These are phyloP conservation scores for Silene vulgaris DNA, from an alignment of 179 eudicot genomes.

Conservation along the genomic window DNA sequence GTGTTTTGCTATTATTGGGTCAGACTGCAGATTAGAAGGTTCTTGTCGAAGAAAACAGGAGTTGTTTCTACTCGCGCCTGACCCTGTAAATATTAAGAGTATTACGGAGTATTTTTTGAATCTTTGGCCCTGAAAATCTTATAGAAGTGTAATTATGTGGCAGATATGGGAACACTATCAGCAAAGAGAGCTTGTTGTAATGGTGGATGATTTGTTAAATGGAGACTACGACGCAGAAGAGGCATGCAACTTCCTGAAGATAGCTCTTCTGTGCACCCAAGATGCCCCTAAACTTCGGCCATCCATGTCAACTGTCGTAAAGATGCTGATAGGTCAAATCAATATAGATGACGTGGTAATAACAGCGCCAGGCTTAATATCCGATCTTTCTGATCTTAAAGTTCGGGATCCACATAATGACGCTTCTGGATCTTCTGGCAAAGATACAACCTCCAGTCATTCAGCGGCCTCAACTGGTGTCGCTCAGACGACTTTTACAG, in stretches of 20 bases:
- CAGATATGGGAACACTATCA: slow-evolving; percentile 59
- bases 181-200: slow-evolving; percentile 30
- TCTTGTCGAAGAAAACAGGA: background rate
- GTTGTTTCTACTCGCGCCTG: background rate
- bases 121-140: background rate
- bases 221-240: slow-evolving; percentile 48
- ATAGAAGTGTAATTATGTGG: slow-evolving; percentile 9
- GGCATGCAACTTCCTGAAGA: slow-evolving; percentile 54
- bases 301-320: slow-evolving; percentile 54
- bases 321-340: slow-evolving; percentile 49
- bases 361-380: slow-evolving; percentile 54
- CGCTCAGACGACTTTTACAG: slow-evolving; percentile 41
- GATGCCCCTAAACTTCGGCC: slow-evolving; percentile 65
- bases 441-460: slow-evolving; percentile 28
- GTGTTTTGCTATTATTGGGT: no score
- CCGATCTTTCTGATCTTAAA: slow-evolving; percentile 54
- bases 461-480: slow-evolving; percentile 32
- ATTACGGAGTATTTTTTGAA: no score
- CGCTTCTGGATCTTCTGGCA: slow-evolving; percentile 19
- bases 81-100: background rate
- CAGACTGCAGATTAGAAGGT: background rate
- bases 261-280: slow-evolving; percentile 71
- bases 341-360: slow-evolving; percentile 31
- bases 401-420: slow-evolving; percentile 27
- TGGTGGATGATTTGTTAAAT: slow-evolving; percentile 45